Base-by-base conservation (phyloP, 2,329 filamentous ascomycete genomes). In the Didymella exigua region DNA sequence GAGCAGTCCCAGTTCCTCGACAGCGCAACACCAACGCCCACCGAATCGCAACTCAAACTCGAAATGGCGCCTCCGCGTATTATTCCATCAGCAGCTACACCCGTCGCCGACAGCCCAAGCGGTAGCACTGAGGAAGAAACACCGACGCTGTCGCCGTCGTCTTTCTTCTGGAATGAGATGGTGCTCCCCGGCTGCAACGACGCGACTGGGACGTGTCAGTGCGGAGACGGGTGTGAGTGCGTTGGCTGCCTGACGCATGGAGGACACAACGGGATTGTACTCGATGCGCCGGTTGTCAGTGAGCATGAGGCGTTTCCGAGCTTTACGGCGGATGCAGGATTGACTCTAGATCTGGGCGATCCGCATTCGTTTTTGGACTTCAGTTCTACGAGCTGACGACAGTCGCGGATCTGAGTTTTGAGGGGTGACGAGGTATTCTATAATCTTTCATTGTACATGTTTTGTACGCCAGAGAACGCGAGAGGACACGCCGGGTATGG, bases 201-300 rank as follows among this genome's bases (percentile, higher is more conserved):
- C 55, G 67, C 75, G 3, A 79, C 76, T 5, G 81, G 81, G 3
- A 81, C 76, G 23, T 84, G 81, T 53, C 78, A 79, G 58, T 84
- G 81, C 52, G 80, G 79, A 14, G 78, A 78, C 50, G 80, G 81
- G 33, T 84, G 81, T 60, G 75, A 69, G 49, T 84, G 81, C 59
- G 72, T 80, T n/a, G 81, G 80, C 13, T 84, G 81, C 60, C 68
- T 82, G 11, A 82, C 79, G 3, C 81, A 84, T 50, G 78, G 76
- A 18, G 81, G 79, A 3, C 80, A 82, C 52, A 77, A 78, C 21
- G 79, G 78, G 13, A 59, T 81, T 19, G 57, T 72, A 10, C 61
- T 80, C 5, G 69, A 72, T 8, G 47, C 53, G 18, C 53, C 65
- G 16, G 30, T 49, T 13, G 51, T 59, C 8, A 49, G 45, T 19